Evolutionary conservation across 2,329 filamentous ascomycete genomes (phyloP).

Genomic region (Talaromyces sp.): DNA sequence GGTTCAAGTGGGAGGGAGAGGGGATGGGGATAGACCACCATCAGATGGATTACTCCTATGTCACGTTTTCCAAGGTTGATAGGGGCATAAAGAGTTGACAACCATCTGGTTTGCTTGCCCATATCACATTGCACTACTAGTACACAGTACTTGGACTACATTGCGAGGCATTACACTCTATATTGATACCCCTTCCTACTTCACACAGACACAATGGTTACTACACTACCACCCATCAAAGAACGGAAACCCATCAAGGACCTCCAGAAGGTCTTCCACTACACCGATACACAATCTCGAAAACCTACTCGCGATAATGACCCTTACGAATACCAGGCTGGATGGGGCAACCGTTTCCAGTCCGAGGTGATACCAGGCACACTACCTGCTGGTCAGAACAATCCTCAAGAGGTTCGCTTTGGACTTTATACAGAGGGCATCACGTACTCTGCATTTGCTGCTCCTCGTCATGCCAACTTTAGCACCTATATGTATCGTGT

Average conservation of each 20-base stretch:
- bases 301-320: slow-evolving; percentile 33
- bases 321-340: slow-evolving; percentile 32
- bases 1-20: neutral
- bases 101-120: neutral
- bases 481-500: slow-evolving; percentile 33
- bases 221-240: slow-evolving; percentile 30
- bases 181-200: neutral
- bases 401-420: slow-evolving; percentile 33
- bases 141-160: neutral
- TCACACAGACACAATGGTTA: neutral
- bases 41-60: neutral
- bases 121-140: neutral
- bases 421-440: slow-evolving; percentile 35
- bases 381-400: slow-evolving; percentile 33
- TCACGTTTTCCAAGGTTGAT: neutral
- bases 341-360: slow-evolving; percentile 33
- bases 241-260: slow-evolving; percentile 28
- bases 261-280: slow-evolving; percentile 32
- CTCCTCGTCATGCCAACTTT: slow-evolving; percentile 29
- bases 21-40: neutral
- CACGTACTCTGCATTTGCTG: slow-evolving; percentile 31
- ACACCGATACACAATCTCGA: slow-evolving; percentile 31
- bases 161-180: neutral
- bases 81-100: neutral
- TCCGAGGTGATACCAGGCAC: slow-evolving; percentile 36